A percentile compares a stretch with the other conserved stretches of the same genome.
Conservation (phyloP, 495 filamentous ascomycete genomes). For the Neurospora tetraspora region DNA sequence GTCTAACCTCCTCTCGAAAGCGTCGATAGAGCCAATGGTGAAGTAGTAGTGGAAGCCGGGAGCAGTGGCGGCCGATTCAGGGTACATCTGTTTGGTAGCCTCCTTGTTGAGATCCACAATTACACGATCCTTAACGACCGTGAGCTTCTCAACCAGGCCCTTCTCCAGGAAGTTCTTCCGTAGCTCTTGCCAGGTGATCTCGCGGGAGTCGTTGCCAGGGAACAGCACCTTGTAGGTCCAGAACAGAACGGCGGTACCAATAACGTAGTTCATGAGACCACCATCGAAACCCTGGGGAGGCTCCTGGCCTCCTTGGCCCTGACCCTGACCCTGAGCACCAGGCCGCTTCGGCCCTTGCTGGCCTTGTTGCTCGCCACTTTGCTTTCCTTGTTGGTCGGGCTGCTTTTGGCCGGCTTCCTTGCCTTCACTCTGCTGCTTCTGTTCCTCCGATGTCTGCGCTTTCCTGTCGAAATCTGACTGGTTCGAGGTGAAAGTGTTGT, state of each 20-base stretch:
- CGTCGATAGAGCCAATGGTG: conserved; percentile 87
- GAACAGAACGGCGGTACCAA: conserved; percentile 9
- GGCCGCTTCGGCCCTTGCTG: conserved; percentile 16
- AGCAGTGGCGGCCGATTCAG: conserved; percentile 65
- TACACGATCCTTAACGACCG: conserved; percentile 63
- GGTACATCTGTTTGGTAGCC: conserved; percentile 64
- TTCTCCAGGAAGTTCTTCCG: conserved; percentile 86
- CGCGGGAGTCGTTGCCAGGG: conserved; percentile 25
- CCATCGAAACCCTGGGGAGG: background rate
- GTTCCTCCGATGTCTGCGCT: conserved; percentile 1
- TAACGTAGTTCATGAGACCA: conserved; percentile 8
- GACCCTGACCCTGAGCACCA: conserved; percentile 7
- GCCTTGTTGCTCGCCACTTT: conserved; percentile 21
- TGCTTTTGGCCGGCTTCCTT: conserved; percentile 12
- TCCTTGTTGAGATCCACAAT: conserved; percentile 79
- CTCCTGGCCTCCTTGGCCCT: conserved; percentile 20
- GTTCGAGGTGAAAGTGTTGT: conserved; percentile 10
- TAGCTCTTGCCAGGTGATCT: conserved; percentile 98
- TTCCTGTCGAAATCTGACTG: conserved; percentile 14
- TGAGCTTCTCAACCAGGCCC: conserved; percentile 87
- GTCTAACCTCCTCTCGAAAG: conserved; percentile 81
- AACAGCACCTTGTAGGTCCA: conserved; percentile 13
- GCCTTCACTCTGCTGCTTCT: conserved; percentile 13
- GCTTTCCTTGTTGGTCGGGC: conserved; percentile 11
- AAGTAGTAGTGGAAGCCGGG: conserved; percentile 80